These are phyloP conservation scores for Vicia villosa DNA, from an alignment of 306 rosid genomes.

Conservation along the genomic window DNA sequence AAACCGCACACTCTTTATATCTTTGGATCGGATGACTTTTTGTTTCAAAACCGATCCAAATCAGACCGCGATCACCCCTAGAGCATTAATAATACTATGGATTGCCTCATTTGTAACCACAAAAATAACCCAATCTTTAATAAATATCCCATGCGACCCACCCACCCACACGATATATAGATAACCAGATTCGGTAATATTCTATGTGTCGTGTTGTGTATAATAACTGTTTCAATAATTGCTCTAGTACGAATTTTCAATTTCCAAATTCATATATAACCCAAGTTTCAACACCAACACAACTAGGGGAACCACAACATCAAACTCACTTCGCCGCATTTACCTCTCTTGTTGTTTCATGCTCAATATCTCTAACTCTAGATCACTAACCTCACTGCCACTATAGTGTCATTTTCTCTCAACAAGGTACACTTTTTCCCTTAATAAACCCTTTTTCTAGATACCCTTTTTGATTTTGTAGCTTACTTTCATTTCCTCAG, in stretches of 20 bases:
- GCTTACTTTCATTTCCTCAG: constrained; percentile 3
- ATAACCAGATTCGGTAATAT: not conserved
- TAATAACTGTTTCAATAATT: not conserved
- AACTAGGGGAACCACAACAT: constrained; percentile 4
- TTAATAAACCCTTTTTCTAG: not conserved
- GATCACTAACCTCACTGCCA: not conserved
- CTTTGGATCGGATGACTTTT: too few species aligned
- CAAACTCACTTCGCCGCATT: constrained; percentile 38
- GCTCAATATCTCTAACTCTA: not conserved
- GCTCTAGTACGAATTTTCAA: not conserved
- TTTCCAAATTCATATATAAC: not conserved
- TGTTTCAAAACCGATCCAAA: too few species aligned
- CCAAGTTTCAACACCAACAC: not conserved
- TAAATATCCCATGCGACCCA: constrained; percentile 3
- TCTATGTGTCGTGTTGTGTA: not conserved
- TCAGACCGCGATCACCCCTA: too few species aligned
- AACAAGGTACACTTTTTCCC: constrained; percentile 32
- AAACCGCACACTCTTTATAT: too few species aligned
- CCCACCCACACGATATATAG: not conserved
- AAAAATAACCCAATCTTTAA: too few species aligned
- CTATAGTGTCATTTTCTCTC: not conserved
- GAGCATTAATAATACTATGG: too few species aligned
- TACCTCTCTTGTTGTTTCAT: not conserved
- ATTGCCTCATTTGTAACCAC: too few species aligned
- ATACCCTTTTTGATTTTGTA: not conserved